These are phyloP conservation scores for Pyrenophora graminea DNA, from an alignment of 2,329 filamentous ascomycete genomes.

Conservation along the genomic window DNA sequence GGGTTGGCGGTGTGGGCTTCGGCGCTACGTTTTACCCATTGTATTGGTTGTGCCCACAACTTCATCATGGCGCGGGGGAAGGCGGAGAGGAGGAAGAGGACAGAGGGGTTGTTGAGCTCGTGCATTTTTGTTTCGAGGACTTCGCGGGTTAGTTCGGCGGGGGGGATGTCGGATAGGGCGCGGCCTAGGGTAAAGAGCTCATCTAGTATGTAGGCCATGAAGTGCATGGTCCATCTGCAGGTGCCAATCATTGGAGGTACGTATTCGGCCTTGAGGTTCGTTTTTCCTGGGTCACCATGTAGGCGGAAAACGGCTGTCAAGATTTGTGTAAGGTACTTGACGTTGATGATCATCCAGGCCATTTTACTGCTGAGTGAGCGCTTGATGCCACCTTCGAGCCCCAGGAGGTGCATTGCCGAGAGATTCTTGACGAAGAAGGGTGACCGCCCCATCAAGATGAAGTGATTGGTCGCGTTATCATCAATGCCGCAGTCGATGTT, in stretches of 20 bases:
- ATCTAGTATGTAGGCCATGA: slow-evolving; percentile 61
- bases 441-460: slow-evolving; percentile 51
- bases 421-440: slow-evolving; percentile 77
- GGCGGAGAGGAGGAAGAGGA: slow-evolving; percentile 40
- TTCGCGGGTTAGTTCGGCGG: slow-evolving; percentile 46
- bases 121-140: slow-evolving; percentile 32
- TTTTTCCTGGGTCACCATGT: slow-evolving; percentile 54
- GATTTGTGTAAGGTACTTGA: slow-evolving; percentile 69
- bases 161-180: slow-evolving; percentile 20
- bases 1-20: slow-evolving; percentile 38
- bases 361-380: slow-evolving; percentile 72
- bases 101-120: slow-evolving; percentile 41
- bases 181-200: slow-evolving; percentile 49
- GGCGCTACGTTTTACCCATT: slow-evolving; percentile 37
- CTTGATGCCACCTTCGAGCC: slow-evolving; percentile 50
- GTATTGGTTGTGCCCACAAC: slow-evolving; percentile 38
- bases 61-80: slow-evolving; percentile 47
- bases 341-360: slow-evolving; percentile 73
- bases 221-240: slow-evolving; percentile 76
- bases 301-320: slow-evolving; percentile 60
- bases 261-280: slow-evolving; percentile 42
- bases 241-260: slow-evolving; percentile 62
- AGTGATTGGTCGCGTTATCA: slow-evolving; percentile 58
- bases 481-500: slow-evolving; percentile 84
- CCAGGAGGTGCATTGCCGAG: slow-evolving; percentile 77